A percentile compares a stretch with the other conserved stretches of the same genome.
These are phyloP conservation scores for Pseudovirgaria hyperparasitica DNA, from an alignment of 2,329 filamentous ascomycete species.

Conservation along the genomic window DNA sequence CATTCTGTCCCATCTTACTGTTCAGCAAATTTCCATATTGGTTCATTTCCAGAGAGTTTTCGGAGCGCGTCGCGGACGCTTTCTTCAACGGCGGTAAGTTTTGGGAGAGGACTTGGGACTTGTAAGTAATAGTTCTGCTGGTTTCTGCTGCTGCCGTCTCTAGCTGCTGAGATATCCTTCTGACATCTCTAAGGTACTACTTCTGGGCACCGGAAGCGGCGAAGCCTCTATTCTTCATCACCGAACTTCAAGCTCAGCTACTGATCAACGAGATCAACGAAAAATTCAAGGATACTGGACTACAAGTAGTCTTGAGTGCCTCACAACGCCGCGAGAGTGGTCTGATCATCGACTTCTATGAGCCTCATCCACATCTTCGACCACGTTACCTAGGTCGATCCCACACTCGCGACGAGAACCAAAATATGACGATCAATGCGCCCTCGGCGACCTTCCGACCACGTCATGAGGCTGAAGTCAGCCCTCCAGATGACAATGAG, in stretches of 20 bases:
- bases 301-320: slow-evolving; percentile 56
- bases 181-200: slow-evolving; percentile 45
- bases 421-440: slow-evolving; percentile 16
- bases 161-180: slow-evolving; percentile 5
- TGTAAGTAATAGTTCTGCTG: slow-evolving; percentile 43
- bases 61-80: slow-evolving; percentile 36
- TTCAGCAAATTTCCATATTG: slow-evolving; percentile 46
- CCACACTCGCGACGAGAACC: slow-evolving; percentile 32
- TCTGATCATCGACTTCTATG: slow-evolving; percentile 50
- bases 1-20: slow-evolving; percentile 30
- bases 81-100: slow-evolving; percentile 48
- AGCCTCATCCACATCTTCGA: slow-evolving; percentile 45
- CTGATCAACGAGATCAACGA: slow-evolving; percentile 54
- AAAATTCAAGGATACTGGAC: slow-evolving; percentile 35
- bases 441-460: slow-evolving; percentile 9
- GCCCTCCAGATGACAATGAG: slow-evolving; percentile 20
- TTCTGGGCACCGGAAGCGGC: slow-evolving; percentile 34
- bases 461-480: slow-evolving; percentile 10
- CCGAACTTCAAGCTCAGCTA: slow-evolving; percentile 49
- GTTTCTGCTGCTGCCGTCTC: slow-evolving; percentile 12
- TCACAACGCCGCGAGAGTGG: slow-evolving; percentile 35
- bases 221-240: slow-evolving; percentile 53
- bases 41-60: slow-evolving; percentile 39
- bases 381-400: slow-evolving; percentile 57
- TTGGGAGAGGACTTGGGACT: slow-evolving; percentile 54